phyloP scores from a whole-genome alignment of 768 basidiomycete species.

The Xanthoconium purpureum region DNA sequence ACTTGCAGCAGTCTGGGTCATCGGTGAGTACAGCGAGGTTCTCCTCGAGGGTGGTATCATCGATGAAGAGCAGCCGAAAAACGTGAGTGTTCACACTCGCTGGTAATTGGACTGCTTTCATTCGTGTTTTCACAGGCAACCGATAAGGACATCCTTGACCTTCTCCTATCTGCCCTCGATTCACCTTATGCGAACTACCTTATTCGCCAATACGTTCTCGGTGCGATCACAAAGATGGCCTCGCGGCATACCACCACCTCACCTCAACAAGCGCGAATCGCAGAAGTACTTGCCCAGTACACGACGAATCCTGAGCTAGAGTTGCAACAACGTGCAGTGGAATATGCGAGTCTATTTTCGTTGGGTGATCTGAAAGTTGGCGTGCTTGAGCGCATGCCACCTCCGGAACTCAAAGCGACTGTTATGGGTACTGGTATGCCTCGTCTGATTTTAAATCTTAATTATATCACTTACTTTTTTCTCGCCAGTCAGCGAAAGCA shows the following conservation, averaged over 20 bases:
- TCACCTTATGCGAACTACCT: slow-evolving; percentile 94
- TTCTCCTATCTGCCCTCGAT: slow-evolving; percentile 81
- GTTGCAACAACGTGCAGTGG: slow-evolving; percentile 92
- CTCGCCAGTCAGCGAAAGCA: slow-evolving; percentile 83
- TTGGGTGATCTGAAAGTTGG: slow-evolving; percentile 75
- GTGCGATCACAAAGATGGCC: slow-evolving; percentile 86
- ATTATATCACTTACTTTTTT: slow-evolving; percentile 2
- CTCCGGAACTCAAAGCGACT: slow-evolving; percentile 95
- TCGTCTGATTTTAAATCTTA: neutral
- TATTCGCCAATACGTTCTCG: slow-evolving; percentile 88
- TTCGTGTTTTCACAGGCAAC: slow-evolving; percentile 46
- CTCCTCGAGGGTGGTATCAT: slow-evolving; percentile 83
- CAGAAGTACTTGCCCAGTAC: slow-evolving; percentile 73
- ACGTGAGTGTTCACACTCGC: slow-evolving; percentile 41
- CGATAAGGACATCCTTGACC: slow-evolving; percentile 82
- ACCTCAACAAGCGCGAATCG: slow-evolving; percentile 75
- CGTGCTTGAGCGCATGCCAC: slow-evolving; percentile 97
- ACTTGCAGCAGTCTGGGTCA: slow-evolving; percentile 88
- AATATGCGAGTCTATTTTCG: slow-evolving; percentile 84
- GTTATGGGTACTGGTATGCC: slow-evolving; percentile 85
- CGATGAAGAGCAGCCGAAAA: slow-evolving; percentile 68
- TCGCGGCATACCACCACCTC: slow-evolving; percentile 67
- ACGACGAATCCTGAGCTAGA: slow-evolving; percentile 90
- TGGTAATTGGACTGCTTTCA: neutral
- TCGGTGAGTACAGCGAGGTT: slow-evolving; percentile 94